Evolutionary conservation across 176 grass and related monocot species (phyloP), one percentile per base, ranked within the genome.

Genomic region (Bothriochloa decipiens): DNA sequence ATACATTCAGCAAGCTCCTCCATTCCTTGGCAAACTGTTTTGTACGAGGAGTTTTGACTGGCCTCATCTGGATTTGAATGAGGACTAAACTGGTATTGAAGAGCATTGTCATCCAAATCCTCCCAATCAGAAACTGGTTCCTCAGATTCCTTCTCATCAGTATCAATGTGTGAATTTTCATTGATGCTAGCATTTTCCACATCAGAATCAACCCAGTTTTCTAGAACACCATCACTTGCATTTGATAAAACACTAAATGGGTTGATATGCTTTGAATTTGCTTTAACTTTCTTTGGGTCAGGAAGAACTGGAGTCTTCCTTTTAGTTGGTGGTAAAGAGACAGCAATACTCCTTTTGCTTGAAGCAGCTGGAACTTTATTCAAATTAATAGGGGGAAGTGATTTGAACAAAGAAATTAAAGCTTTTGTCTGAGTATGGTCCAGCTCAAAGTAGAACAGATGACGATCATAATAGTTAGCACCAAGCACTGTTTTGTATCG

Each of bases 401-500:
- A 82, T 84, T 60, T 92, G 60, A 98, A 98, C 50, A 98, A 82
- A 84, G 86, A 52, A 78, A 93, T 87, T 62, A 98, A 86, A 86
- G 86, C 81, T 69, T 69, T 85, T 74, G 93, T 72, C 87, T 98
- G 96, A 37, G 76, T 87, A 87, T 88, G 85, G 73, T 98, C 96
- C 17, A 98, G 87, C 72, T 98, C 96, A 79, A 98, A 98, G 79
- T 92, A 94, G 90, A 98, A 94, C 69, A 82, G 88, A 41, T 47
- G 77, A 75, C 16, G 5, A 28, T 37, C 81, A 80, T 94, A 94
- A 80, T 98, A 98, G 75, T 98, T 98, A 47, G 92, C 87, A 77
- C 70, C 45, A 53, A 98, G 88, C 43, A 90, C 89, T 84, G 82
- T 93, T 89, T 86, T 95, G 66, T 85, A 98, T 75, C 90, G 89